Base-by-base conservation (phyloP, 176 grass and related monocot genomes). In the Triticum monococcum region DNA sequence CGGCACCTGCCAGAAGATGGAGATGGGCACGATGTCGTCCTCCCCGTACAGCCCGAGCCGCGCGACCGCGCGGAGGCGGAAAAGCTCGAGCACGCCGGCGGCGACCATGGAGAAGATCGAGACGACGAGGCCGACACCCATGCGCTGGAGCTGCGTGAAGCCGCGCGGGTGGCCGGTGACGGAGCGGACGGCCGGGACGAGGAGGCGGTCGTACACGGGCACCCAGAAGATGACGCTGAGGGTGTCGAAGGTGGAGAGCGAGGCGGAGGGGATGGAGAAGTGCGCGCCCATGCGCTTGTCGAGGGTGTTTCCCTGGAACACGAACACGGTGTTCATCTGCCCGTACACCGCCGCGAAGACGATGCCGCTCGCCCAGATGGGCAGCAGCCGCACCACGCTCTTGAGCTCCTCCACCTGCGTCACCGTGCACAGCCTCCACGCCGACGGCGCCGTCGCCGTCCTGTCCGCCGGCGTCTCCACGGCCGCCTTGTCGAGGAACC, bases 1-100 rank as follows among this genome's bases (percentile, higher is more conserved):
- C 22, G 95, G 95, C 8, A 97, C 67, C 87, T 94, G 95, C 95
- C 95, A 97, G 90, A 97, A 97, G 68, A 97, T 97, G 20, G 92
- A 94, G 66, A 97, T 73, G 25, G 95, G 95, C 26, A 94, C 81
- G 11, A 17, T 11, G 78, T 89, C 83, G 23, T 89, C 71, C 2
- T 76, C 23, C 25, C 36, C 81, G 52, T 97, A 97, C 5, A 97
- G 88, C 1, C 85, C 63, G 41, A 92, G 65, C 2, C 83, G 64
- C 2, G 78, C 77, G 35, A 97, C 20, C 54, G 83, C 20, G 50
- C 57, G 75, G 48, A 97, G 92, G 32, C 92, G 68, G 33, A 92
- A 37, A 36, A 97, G 30, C 71, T 97, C 95, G 13, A 97, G 90
- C 70, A 82, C 4, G 8, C 95, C 95, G 1, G 95, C 92, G 24